Evolutionary conservation across 345 rosid genomes (phyloP).

Genomic region (Moricandia moricandioides): DNA sequence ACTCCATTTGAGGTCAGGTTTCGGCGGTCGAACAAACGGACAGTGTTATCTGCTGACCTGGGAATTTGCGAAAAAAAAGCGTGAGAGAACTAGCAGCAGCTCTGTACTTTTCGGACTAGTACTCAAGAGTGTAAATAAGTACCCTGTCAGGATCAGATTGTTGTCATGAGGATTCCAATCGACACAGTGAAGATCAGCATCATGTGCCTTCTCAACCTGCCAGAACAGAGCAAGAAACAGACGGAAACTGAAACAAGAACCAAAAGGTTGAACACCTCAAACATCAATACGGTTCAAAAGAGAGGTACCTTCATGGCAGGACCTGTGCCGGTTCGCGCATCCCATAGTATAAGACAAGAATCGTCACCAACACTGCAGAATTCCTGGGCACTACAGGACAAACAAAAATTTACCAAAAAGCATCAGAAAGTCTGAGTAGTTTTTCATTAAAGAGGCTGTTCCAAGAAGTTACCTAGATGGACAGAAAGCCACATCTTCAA

Average conservation of each 20-base stretch:
- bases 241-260: neutral
- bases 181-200: conserved; percentile 92
- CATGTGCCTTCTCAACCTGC: conserved; percentile 90
- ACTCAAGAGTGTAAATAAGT: conserved; percentile 6
- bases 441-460: neutral
- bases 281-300: neutral
- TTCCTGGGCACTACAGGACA: conserved; percentile 70
- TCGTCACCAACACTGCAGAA: conserved; percentile 97
- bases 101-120: neutral
- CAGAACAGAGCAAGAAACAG: conserved; percentile 7
- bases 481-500: conserved; percentile 89
- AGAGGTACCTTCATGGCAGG: conserved; percentile 65
- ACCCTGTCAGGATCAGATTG: conserved; percentile 88
- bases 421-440: conserved; percentile 3
- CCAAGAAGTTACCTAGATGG: conserved; percentile 70
- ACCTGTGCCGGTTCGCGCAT: conserved; percentile 71
- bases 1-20: conserved; percentile 71
- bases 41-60: conserved; percentile 90
- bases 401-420: conserved; percentile 26
- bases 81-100: neutral
- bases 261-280: neutral
- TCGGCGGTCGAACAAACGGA: conserved; percentile 81
- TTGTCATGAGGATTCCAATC: conserved; percentile 89
- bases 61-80: conserved; percentile 6
- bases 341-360: conserved; percentile 96